phyloP scores from a whole-genome alignment of 768 basidiomycete species.

The Leccinum rimulosum region DNA sequence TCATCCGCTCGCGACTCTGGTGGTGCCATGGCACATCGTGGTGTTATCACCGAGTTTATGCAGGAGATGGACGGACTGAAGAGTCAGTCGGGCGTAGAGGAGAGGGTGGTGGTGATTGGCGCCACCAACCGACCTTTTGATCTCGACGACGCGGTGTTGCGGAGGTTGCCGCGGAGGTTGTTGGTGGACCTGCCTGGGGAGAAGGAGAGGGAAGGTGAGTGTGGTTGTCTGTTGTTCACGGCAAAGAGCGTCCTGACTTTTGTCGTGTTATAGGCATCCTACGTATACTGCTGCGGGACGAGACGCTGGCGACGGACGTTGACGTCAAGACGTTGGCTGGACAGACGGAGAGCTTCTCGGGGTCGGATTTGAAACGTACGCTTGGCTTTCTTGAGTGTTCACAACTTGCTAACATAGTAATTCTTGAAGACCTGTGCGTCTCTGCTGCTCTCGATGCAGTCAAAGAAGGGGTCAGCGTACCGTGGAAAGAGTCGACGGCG shows the following conservation, averaged over 20 bases:
- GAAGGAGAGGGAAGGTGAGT: conserved; percentile 78
- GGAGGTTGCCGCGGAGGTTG: conserved; percentile 82
- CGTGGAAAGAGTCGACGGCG: conserved; percentile 51
- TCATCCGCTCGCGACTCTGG: conserved; percentile 73
- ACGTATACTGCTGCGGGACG: conserved; percentile 82
- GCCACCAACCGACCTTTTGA: conserved; percentile 93
- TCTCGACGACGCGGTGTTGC: conserved; percentile 86
- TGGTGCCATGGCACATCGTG: conserved; percentile 79
- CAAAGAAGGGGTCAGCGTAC: conserved; percentile 78
- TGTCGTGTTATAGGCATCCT: conserved; percentile 63
- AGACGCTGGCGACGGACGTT: conserved; percentile 63
- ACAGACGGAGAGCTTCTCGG: conserved; percentile 84
- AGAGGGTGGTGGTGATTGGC: conserved; percentile 86
- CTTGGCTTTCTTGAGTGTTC: conserved; percentile 7
- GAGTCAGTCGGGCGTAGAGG: conserved; percentile 52
- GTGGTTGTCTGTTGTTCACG: background rate
- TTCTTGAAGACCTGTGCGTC: conserved; percentile 76
- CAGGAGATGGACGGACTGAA: conserved; percentile 95
- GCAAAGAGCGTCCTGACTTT: conserved; percentile 1
- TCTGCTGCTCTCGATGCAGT: conserved; percentile 89
- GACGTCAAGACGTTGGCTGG: conserved; percentile 59
- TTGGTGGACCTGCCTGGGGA: conserved; percentile 88
- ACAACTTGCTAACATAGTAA: conserved; percentile 5
- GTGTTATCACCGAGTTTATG: conserved; percentile 91
- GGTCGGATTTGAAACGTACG: conserved; percentile 92